Evolutionary conservation across 129 eudicot species (phyloP).

Genomic region (Pittosporum tobira): DNA sequence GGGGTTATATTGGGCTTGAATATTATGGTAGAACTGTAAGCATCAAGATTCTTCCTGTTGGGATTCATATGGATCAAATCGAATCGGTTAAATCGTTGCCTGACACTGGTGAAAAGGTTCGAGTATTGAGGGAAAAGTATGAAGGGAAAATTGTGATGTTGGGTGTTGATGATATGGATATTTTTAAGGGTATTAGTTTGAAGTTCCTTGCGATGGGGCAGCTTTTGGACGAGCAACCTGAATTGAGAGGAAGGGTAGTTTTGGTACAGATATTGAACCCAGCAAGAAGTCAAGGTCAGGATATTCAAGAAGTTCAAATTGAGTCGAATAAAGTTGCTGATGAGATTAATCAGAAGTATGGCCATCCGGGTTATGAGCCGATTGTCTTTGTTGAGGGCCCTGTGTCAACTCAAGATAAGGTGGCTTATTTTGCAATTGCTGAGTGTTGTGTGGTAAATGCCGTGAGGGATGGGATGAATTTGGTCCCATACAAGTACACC

Average conservation of each 20-base stretch:
- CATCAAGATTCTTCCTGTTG: conserved; percentile 78
- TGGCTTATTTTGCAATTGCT: conserved; percentile 60
- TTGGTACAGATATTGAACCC: conserved; percentile 77
- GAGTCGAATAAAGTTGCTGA: conserved; percentile 49
- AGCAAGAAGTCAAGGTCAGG: conserved; percentile 73
- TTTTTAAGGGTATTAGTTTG: conserved; percentile 80
- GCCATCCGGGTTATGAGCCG: conserved; percentile 52
- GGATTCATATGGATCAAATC: conserved; percentile 81
- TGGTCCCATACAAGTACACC: conserved; percentile 85
- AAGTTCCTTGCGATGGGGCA: conserved; percentile 82
- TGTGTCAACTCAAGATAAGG: conserved; percentile 66
- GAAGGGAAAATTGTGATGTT: conserved; percentile 59
- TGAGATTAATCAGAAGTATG: conserved; percentile 51
- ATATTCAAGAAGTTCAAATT: conserved; percentile 52
- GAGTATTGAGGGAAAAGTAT: conserved; percentile 41
- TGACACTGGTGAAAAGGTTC: conserved; percentile 37
- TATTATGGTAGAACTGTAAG: conserved; percentile 83
- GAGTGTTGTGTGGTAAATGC: conserved; percentile 90
- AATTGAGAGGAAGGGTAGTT: conserved; percentile 49
- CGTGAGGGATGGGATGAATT: conserved; percentile 94
- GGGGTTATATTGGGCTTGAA: conserved; percentile 87
- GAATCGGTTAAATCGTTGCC: conserved; percentile 38
- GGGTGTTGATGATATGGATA: conserved; percentile 95
- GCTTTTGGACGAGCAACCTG: conserved; percentile 51
- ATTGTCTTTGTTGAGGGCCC: conserved; percentile 70